Percentiles rank a stretch among this genome's conserved stretches.
These are phyloP conservation scores for Echium plantagineum DNA, from an alignment of 257 asterid species.

Conservation along the genomic window DNA sequence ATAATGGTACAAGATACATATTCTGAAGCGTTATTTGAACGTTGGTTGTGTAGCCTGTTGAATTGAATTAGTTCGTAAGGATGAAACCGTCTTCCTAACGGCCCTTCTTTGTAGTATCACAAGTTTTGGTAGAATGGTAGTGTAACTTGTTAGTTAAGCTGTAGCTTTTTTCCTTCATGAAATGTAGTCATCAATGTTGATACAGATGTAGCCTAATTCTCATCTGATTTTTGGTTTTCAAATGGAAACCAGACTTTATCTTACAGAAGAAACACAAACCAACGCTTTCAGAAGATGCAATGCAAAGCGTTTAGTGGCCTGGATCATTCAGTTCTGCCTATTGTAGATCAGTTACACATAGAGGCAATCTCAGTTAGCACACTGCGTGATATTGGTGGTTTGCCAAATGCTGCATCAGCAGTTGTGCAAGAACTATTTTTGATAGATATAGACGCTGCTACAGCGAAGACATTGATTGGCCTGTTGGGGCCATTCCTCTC, in stretches of 20 bases:
- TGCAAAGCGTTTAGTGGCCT: constrained; percentile 23
- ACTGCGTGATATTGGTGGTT: constrained; percentile 6
- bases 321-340: constrained; percentile 13
- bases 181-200: background rate
- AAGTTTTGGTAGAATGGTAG: too few species aligned
- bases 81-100: too few species aligned
- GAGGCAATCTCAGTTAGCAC: constrained; percentile 9
- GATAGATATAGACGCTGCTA: constrained; percentile 65
- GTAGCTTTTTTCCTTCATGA: background rate
- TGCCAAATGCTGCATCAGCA: constrained; percentile 9
- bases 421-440: constrained; percentile 25
- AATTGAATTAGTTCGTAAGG: too few species aligned
- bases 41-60: too few species aligned
- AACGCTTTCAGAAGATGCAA: constrained; percentile 3
- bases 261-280: constrained; percentile 10
- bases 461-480: constrained; percentile 54
- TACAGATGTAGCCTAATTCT: background rate
- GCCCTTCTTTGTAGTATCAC: too few species aligned
- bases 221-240: background rate
- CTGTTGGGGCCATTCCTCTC: constrained; percentile 68
- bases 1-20: too few species aligned
- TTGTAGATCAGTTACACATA: constrained; percentile 15
- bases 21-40: too few species aligned
- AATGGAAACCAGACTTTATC: constrained; percentile 17
- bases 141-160: too few species aligned